These are phyloP conservation scores for Calonectria crousiana DNA, from an alignment of 2,329 filamentous ascomycete genomes.

Conservation along the genomic window DNA sequence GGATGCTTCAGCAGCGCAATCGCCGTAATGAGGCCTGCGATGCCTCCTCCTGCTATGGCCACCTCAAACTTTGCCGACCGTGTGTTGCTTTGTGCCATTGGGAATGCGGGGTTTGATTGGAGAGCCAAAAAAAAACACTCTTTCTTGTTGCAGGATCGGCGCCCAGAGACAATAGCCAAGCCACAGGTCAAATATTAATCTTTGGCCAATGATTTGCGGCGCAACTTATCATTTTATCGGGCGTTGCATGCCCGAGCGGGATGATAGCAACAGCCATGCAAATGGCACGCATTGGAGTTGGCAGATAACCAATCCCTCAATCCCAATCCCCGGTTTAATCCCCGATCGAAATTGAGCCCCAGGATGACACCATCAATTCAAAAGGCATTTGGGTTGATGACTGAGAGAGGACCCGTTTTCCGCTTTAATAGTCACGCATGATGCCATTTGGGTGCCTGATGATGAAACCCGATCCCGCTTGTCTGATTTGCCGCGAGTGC, in stretches of 20 bases:
- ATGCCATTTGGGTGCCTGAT: background rate
- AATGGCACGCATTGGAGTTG: background rate
- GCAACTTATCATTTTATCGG: background rate
- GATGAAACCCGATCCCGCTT: background rate
- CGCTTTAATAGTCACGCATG: background rate
- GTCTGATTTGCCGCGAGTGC: background rate
- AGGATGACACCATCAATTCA: conserved; percentile 3
- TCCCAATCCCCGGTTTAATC: background rate
- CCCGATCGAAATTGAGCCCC: background rate
- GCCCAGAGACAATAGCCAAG: background rate
- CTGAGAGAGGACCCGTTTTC: background rate
- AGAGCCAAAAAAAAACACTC: background rate
- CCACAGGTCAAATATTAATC: background rate
- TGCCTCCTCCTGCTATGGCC: conserved; percentile 63
- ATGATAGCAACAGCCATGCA: background rate
- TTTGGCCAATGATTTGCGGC: conserved; percentile 10
- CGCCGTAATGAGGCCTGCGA: conserved; percentile 62
- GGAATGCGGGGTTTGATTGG: conserved; percentile 6
- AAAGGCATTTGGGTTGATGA: conserved; percentile 2
- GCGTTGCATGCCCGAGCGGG: background rate
- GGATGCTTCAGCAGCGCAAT: conserved; percentile 58
- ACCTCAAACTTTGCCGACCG: conserved; percentile 49
- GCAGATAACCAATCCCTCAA: background rate
- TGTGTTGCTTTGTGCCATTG: background rate
- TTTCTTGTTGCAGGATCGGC: background rate